A percentile compares a stretch with the other conserved stretches of the same genome.
phyloP scores from a whole-genome alignment of 2,329 filamentous ascomycete genomes.

The Colletotrichum horii region DNA sequence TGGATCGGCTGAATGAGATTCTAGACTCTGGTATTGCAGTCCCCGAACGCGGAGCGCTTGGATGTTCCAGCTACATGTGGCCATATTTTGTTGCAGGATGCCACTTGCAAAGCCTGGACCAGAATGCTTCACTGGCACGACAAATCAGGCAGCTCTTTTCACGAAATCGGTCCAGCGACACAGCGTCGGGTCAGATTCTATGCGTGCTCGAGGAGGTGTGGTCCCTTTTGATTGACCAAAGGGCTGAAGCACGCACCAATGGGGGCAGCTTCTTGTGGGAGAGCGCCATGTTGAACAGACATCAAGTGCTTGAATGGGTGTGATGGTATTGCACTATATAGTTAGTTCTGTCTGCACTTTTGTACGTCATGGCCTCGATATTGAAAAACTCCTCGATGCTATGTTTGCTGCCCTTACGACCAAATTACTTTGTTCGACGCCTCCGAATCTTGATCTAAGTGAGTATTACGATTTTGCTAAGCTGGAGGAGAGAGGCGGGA shows the following conservation, averaged over 20 bases:
- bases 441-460: background rate
- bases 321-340: background rate
- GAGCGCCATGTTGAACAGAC: background rate
- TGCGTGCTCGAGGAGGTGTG: background rate
- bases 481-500: background rate
- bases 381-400: background rate
- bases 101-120: background rate
- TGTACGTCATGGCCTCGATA: background rate
- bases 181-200: background rate
- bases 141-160: background rate
- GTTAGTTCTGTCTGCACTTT: background rate
- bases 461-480: background rate
- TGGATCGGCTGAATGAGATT: background rate
- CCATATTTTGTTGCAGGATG: background rate
- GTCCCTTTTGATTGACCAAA: background rate
- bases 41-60: background rate
- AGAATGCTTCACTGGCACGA: background rate
- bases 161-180: background rate
- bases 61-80: background rate
- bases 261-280: background rate
- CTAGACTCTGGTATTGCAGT: background rate
- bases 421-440: background rate
- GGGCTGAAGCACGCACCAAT: background rate
- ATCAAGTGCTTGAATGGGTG: background rate
- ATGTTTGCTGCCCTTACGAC: background rate